Evolutionary conservation across 2,329 filamentous ascomycete species (phyloP), one percentile per base, ranked within the genome.

Genomic region (Teratosphaeria epicoccoides): DNA sequence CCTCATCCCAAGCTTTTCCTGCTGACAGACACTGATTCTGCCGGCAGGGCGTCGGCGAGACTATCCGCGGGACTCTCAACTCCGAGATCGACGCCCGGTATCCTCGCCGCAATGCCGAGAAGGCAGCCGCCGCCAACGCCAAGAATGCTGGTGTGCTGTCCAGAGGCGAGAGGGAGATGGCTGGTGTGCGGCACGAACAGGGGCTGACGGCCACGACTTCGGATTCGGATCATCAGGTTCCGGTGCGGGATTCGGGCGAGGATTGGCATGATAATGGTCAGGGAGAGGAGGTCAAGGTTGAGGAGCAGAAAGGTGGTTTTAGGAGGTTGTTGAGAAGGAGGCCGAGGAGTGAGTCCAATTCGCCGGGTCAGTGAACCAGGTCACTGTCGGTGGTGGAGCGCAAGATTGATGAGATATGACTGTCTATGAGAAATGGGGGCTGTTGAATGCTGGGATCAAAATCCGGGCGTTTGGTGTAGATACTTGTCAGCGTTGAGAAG

Each of bases 11-110:
- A 28, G 24, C 12, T 17, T 23, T 22, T 12, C 25, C 26, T 29
- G 23, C 52, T 22, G 24, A 28, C 24, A 25, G 24, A 22, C 6
- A 25, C 24, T 29, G 5, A 22, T 47, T n/a, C 24, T 10, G 24
- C 29, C n/a, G 7, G 22, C 40, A 66, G 61, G 63, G 63, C 55
- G 63, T 66, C 49, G 64, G 64, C 25, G 63, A 67, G 49, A 66
- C 63, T 12, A 54, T 67, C 28, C 58, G 63, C 9, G 62, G 63
- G 6, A 65, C 63, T 2, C 50, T 67, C 1, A 67, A 66, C 56
- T 59, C 57, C 52, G 62, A 63, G 57, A 57, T 65, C 49, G 64
- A 67, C 51, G 52, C 45, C 7, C 57, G 61, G 6, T 59, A 63
- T 45, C 58, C 61, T 3, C 52, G 61, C 12, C 56, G 52, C n/a